phyloP scores from a whole-genome alignment of 495 filamentous ascomycete species.

The Patellaria atrata region DNA sequence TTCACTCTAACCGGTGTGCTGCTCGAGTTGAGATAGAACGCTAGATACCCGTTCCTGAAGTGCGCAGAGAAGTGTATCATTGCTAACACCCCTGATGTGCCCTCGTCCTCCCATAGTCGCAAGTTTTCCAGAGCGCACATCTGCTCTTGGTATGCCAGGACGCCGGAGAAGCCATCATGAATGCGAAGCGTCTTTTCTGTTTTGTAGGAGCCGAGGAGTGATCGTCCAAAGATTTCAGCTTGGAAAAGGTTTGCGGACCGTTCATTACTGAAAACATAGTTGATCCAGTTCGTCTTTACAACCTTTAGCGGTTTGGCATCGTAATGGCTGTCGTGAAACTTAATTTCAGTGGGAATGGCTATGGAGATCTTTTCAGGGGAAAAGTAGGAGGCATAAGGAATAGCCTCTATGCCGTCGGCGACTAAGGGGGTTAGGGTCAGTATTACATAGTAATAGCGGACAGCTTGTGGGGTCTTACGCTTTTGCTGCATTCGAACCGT shows the following conservation, averaged over 20 bases:
- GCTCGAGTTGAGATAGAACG: slow-evolving; percentile 23
- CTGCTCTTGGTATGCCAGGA: slow-evolving; percentile 27
- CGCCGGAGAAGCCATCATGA: slow-evolving; percentile 25
- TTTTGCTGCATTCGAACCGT: slow-evolving; percentile 27
- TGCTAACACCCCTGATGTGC: slow-evolving; percentile 21
- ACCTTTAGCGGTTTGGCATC: slow-evolving; percentile 8
- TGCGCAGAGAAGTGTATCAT: slow-evolving; percentile 26
- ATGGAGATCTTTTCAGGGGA: slow-evolving; percentile 24
- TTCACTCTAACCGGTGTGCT: slow-evolving; percentile 21
- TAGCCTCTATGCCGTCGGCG: slow-evolving; percentile 22
- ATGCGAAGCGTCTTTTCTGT: slow-evolving; percentile 26
- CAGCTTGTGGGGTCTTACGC: slow-evolving; percentile 4
- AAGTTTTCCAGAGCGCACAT: slow-evolving; percentile 30
- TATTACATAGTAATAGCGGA: background rate
- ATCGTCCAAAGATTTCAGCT: slow-evolving; percentile 27
- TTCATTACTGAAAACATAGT: slow-evolving; percentile 23
- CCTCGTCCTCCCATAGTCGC: slow-evolving; percentile 27
- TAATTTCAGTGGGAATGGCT: slow-evolving; percentile 18
- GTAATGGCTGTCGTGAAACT: slow-evolving; percentile 20
- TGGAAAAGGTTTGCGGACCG: slow-evolving; percentile 24
- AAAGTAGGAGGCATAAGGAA: slow-evolving; percentile 29
- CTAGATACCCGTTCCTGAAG: slow-evolving; percentile 26
- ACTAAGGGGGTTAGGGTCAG: too few relatives aligned
- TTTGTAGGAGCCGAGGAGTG: slow-evolving; percentile 22
- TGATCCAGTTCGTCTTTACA: slow-evolving; percentile 27